Evolutionary conservation across 352 stramenopile genomes (phyloP).

Genomic region (Salisapilia sapeloensis): DNA sequence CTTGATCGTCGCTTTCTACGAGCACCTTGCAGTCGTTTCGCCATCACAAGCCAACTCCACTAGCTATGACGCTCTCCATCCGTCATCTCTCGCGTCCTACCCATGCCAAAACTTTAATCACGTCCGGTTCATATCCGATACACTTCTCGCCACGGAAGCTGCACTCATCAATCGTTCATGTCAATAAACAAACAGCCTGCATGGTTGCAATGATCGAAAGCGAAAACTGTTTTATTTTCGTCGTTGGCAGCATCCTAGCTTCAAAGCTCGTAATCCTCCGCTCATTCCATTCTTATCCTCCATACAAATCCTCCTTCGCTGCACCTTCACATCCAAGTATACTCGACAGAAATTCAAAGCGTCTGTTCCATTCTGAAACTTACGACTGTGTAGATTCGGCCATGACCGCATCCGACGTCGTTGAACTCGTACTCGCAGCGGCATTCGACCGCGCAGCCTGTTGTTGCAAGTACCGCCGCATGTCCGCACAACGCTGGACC

Average conservation of each 20-base stretch:
- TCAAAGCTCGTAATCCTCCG: neutral
- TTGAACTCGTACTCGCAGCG: slow-evolving; percentile 3
- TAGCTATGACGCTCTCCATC: neutral
- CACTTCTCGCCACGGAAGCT: neutral
- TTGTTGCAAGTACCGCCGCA: slow-evolving; percentile 67
- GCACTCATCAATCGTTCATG: neutral
- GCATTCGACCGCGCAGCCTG: slow-evolving; percentile 58
- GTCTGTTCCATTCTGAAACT: too few species aligned
- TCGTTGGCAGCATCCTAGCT: too few species aligned
- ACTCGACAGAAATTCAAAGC: too few species aligned
- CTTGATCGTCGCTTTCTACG: slow-evolving; percentile 22
- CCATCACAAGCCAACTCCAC: too few species aligned
- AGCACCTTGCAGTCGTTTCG: slow-evolving; percentile 11
- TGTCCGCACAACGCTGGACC: slow-evolving; percentile 73
- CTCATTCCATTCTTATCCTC: slow-evolving; percentile 5
- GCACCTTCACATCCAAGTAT: too few species aligned
- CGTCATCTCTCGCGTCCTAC: neutral
- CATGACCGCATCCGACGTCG: slow-evolving; percentile 1
- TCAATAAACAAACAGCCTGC: neutral
- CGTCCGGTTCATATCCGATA: neutral
- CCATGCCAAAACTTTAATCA: neutral
- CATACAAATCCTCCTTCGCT: neutral
- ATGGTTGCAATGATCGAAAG: too few species aligned
- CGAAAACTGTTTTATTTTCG: too few species aligned
- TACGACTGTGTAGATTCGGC: too few species aligned